Base-by-base conservation (phyloP, 805 yeast species). In the Lachancea dasiensis region DNA sequence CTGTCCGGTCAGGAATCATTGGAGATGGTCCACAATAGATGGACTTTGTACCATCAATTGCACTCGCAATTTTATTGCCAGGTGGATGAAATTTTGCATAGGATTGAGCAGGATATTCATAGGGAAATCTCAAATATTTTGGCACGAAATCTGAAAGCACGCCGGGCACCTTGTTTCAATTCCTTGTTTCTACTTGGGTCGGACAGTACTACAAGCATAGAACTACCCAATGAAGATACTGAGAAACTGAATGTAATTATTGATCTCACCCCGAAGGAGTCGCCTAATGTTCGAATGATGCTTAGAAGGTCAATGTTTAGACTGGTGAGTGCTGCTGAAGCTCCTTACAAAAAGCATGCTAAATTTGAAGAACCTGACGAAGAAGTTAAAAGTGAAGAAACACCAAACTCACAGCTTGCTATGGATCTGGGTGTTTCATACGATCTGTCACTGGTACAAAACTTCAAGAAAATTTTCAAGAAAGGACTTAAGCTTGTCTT, bases 1-100 rank as follows among this genome's bases (percentile, higher is more conserved):
- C 42, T 72, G 26, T 63, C 64, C 13, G 77, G 75, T 1, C 44
- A 58, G 11, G 79, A 74, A 47, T 60, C 71, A 1, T 39, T 47
- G 3, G 58, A 53, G 1, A 61, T 65, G 38, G 60, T 64, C 17
- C 39, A 54, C 15, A 47, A 59, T 24, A 50, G 79, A 43, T 68
- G 72, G 67, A 57, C 61, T 23, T 45, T 70, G 27, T 73, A 64
- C 45, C 48, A 60, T 25, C 58, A 59, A 34, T 38, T 60, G 18
- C 56, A 57, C 34, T 48, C 56, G 4, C 57, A 56, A 31, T 60
- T 58, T 40, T 62, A 60, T 31, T 31, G 38, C 8, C 52, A 52
- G 24, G 62, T 60, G 5, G 54, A 47, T 20, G 42, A 41, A 29
- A 47, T 67, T 58, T 37, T 47, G 16, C 52, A 51, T 4, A 51